A percentile compares a stretch with the other conserved stretches of the same genome.
These are phyloP conservation scores for Cyamopsis tetragonoloba DNA, from an alignment of 306 rosid genomes.

Conservation along the genomic window DNA sequence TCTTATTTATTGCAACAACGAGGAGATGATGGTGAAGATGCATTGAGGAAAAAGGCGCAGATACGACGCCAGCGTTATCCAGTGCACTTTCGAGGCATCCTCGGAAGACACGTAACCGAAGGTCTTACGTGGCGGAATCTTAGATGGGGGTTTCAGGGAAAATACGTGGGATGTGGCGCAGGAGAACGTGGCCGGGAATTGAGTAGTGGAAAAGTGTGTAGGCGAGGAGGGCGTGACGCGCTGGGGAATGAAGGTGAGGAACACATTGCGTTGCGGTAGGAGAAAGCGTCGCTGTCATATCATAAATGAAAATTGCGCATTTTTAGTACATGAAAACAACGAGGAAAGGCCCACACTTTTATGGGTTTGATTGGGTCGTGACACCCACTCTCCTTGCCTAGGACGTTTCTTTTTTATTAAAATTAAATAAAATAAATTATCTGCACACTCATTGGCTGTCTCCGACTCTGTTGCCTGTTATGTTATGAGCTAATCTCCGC, in stretches of 20 bases:
- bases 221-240: constrained; percentile 38
- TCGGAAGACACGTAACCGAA: constrained; percentile 28
- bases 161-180: not conserved
- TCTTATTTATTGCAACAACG: constrained; percentile 48
- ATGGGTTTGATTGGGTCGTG: constrained; percentile 50
- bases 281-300: constrained; percentile 45
- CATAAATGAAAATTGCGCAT: constrained; percentile 38
- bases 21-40: constrained; percentile 29
- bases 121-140: constrained; percentile 24
- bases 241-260: constrained; percentile 24
- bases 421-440: constrained; percentile 24
- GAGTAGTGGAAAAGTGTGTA: constrained; percentile 9
- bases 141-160: not conserved
- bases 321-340: constrained; percentile 36
- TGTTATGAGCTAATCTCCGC: constrained; percentile 1
- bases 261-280: constrained; percentile 31
- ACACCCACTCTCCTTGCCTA: constrained; percentile 27
- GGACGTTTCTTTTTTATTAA: constrained; percentile 1
- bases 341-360: constrained; percentile 20
- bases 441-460: constrained; percentile 34
- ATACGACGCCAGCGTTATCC: not conserved
- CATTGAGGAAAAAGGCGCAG: constrained; percentile 17
- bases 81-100: constrained; percentile 12
- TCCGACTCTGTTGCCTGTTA: not conserved
- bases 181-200: not conserved